These are phyloP conservation scores for Vicia sativa DNA, from an alignment of 306 rosid genomes.

Conservation along the genomic window DNA sequence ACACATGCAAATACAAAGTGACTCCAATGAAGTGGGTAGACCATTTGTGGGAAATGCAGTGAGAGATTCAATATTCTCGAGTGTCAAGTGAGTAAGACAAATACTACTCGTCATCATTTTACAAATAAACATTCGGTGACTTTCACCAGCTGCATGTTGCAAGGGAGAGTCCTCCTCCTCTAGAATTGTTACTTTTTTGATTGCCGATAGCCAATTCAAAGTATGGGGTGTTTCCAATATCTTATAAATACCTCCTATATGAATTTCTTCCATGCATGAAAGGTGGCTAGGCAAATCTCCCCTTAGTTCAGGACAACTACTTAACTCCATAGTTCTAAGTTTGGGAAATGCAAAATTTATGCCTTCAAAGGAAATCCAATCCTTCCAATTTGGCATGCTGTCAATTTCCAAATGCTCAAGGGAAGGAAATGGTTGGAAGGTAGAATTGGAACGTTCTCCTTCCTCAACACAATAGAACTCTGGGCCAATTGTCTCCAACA, in stretches of 20 bases:
- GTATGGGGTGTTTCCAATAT: neutral
- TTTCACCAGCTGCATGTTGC: no score
- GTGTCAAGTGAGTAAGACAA: no score
- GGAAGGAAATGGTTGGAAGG: conserved; percentile 14
- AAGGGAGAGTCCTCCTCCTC: no score
- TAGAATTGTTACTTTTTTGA: neutral
- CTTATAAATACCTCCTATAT: neutral
- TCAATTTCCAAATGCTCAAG: neutral
- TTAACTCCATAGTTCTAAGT: neutral
- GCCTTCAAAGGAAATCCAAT: neutral
- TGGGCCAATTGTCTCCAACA: conserved; percentile 13
- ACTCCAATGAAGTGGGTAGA: neutral
- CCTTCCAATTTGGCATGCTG: conserved; percentile 14
- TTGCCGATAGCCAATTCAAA: conserved; percentile 1
- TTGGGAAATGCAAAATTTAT: neutral
- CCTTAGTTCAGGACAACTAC: neutral
- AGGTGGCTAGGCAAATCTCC: conserved; percentile 4
- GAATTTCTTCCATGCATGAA: neutral
- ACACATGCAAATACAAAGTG: neutral
- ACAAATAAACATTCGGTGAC: no score
- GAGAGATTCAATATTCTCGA: no score
- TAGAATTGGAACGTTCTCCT: neutral
- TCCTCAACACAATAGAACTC: neutral
- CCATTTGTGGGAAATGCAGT: no score
- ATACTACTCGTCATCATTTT: no score